Evolutionary conservation across 73 alveolate species (phyloP), one percentile per base, ranked within the genome.

Genomic region (Paramecium bursaria): DNA sequence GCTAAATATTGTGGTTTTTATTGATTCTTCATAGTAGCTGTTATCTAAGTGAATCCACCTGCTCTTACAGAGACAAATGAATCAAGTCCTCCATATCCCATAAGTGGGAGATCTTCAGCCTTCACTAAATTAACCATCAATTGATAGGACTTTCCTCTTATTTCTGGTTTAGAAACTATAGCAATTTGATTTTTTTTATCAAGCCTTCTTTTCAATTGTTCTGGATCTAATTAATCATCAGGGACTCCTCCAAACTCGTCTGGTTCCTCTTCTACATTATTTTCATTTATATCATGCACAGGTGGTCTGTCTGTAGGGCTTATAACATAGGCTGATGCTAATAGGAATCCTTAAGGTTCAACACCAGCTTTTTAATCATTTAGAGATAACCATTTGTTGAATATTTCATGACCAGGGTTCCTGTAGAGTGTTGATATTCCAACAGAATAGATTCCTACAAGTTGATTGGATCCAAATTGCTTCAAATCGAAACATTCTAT

Each of bases 261-360:
- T 35, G 91, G 97, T 35, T 91, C 96, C 23, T 93, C 89, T 22
- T 91, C 92, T 27, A 75, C 97, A 44, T 92, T 92, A 13, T 93
- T 92, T 13, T 93, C 94, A 19, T 92, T 95, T 54, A 79, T 87
- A 50, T 91, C 96, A 90, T 95, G 99, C 33, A 93, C 98, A 2
- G 99, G 99, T 7, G 97, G 98, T 30, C 92, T 79, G 75, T 95
- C 99, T n/a, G 92, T 94, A 2, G 97, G 96, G 0, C 98, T 97
- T 2, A 95, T 93, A 57, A 95, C 95, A 80, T 87, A 95, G 57
- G 96, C 90, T 5, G 95, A 87, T 25, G 95, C 89, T 39, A 79
- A 86, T 13, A 95, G 91, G 67, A 73, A 90, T 1, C 99, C 99
- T 74, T 95, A 76, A 7, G 97, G 91, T 29, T 92, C 97, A 33